Conservation (phyloP, 169 alveolate genomes). For the Perkinsus olseni region DNA sequence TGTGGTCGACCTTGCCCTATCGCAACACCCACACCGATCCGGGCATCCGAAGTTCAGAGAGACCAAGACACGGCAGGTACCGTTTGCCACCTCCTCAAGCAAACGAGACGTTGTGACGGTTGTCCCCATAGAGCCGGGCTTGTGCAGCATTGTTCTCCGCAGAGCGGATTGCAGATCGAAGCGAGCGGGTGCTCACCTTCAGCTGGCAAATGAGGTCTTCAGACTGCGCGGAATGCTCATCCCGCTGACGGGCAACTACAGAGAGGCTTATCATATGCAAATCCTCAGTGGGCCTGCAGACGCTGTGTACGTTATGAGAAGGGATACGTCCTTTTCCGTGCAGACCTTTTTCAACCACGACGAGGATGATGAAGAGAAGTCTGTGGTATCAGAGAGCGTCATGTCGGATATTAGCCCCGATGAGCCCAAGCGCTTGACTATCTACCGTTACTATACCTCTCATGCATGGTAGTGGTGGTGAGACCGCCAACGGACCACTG, state of each 20-base stretch:
- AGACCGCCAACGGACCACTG: too few relatives aligned
- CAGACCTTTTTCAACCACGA: background rate
- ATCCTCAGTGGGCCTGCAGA: background rate
- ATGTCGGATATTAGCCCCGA: background rate
- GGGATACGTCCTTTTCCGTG: background rate
- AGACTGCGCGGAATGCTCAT: background rate
- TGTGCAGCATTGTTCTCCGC: background rate
- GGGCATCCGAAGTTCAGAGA: too few relatives aligned
- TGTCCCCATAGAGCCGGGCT: background rate
- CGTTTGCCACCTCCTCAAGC: too few relatives aligned
- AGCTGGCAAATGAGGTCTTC: background rate
- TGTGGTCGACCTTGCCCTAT: background rate
- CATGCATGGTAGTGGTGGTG: too few relatives aligned
- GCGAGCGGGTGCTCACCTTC: background rate
- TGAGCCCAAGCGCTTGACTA: background rate
- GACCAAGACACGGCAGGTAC: too few relatives aligned
- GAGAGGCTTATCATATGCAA: background rate
- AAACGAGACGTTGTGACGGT: background rate
- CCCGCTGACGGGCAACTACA: background rate
- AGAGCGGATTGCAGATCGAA: background rate
- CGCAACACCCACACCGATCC: too few relatives aligned
- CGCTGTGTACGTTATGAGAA: background rate
- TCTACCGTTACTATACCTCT: too few relatives aligned
- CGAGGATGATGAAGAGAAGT: background rate
- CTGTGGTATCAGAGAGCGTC: background rate